Base-by-base conservation (phyloP, 345 rosid species). In the Lepidium aucheri region DNA sequence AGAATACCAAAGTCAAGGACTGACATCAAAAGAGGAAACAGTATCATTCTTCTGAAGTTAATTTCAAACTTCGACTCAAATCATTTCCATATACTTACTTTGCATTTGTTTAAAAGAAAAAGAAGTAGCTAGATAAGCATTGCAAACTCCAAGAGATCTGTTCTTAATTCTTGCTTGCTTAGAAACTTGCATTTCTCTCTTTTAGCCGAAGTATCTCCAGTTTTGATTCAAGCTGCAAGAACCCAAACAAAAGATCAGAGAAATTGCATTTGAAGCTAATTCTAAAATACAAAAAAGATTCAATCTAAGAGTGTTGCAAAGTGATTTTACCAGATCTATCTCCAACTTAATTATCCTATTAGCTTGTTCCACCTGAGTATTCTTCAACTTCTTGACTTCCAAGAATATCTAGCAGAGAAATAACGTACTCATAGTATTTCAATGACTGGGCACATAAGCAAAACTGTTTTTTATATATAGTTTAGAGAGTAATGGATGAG, bases 271-370 rank as follows among this genome's bases (percentile, higher is more conserved):
- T 26, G 47, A 58, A 33, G 16, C 62, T 38, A 40, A n/a, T 11
- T 18, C 7, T 41, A 52, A 17, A 13, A 24, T 5, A 36, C 22
- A 33, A 3, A 12, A 1, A 40, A 9, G 46, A 44, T 30, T n/a
- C 52, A 35, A 6, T 14, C 20, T 17, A 9, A 8, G 3, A 56
- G 18, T 44, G 55, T 17, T 13, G 26, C 10, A 4, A 47, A 53
- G 63, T 64, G 43, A 0, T 12, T 38, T 42, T 66, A 85, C 91
- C 88, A 82, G 80, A 36, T 86, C 82, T 57, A 73, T 67, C 79
- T 86, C 81, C 74, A 86, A 60, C 26, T 41, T 41, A 42, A 53
- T 57, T 53, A 80, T 60, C 52, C 67, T 77, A 64, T 65, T 67
- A 42, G 12, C 67, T 74, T 86, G 89, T 53, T 77, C 26, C 24